These are phyloP conservation scores for Fistulifera solaris DNA, from an alignment of 108 stramenopile species.

Conservation along the genomic window DNA sequence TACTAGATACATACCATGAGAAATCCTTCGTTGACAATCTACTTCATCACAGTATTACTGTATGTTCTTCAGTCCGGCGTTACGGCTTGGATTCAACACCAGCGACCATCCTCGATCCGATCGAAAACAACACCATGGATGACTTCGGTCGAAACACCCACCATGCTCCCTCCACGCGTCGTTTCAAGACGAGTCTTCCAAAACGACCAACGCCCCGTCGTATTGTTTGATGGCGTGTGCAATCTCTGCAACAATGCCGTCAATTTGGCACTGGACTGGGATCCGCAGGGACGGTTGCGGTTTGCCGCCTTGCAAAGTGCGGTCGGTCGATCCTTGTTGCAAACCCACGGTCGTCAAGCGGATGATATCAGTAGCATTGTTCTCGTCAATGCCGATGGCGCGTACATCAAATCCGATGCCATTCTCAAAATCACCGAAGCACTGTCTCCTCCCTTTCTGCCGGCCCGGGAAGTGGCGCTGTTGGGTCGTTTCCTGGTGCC, in stretches of 20 bases:
- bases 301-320: conserved; percentile 68
- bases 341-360: conserved; percentile 41
- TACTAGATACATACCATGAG: too few relatives aligned
- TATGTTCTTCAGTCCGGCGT: too few relatives aligned
- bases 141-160: too few relatives aligned
- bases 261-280: conserved; percentile 59
- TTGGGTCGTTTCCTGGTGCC: conserved; percentile 35
- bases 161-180: not conserved
- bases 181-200: conserved; percentile 38
- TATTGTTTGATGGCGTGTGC: conserved; percentile 66
- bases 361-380: conserved; percentile 76
- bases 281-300: conserved; percentile 50
- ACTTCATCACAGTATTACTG: too few relatives aligned
- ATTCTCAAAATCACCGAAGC: conserved; percentile 54
- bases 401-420: conserved; percentile 59
- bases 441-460: conserved; percentile 39
- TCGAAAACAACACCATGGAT: too few relatives aligned
- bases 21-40: too few relatives aligned
- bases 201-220: conserved; percentile 46
- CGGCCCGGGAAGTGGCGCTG: conserved; percentile 32
- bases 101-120: too few relatives aligned
- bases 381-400: conserved; percentile 45
- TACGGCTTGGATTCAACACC: too few relatives aligned
- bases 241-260: conserved; percentile 70
- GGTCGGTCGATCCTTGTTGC: conserved; percentile 49